Evolutionary conservation across 1,284 basidiomycete species (phyloP).

Genomic region (Boletus albobrunnescens): DNA sequence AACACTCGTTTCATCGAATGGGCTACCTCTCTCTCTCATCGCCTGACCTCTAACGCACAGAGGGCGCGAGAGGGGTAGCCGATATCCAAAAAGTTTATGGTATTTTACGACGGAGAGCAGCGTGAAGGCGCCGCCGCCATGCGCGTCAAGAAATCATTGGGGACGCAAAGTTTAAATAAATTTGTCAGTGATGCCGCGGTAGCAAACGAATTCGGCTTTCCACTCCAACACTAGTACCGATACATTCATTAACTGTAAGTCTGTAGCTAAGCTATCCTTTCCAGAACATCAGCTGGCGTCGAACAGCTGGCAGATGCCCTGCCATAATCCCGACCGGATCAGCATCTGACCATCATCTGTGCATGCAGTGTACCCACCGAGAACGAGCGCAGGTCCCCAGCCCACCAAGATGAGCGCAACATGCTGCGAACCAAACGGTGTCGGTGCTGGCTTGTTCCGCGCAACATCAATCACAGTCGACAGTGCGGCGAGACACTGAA

Average conservation of each 20-base stretch:
- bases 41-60: too few relatives aligned
- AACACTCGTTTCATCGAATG: background rate
- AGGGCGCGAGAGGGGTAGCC: too few relatives aligned
- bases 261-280: too few relatives aligned
- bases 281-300: conserved; percentile 27
- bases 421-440: conserved; percentile 33
- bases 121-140: background rate
- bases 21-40: too few relatives aligned
- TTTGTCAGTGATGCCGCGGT: too few relatives aligned
- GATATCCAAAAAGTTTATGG: too few relatives aligned
- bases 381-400: conserved; percentile 31
- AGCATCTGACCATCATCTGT: background rate
- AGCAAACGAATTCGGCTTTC: background rate
- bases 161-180: conserved; percentile 6
- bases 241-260: too few relatives aligned
- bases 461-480: conserved; percentile 32
- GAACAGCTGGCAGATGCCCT: conserved; percentile 25
- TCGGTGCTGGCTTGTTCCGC: conserved; percentile 13
- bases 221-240: too few relatives aligned
- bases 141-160: conserved; percentile 18
- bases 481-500: conserved; percentile 26
- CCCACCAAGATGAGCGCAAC: conserved; percentile 29
- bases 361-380: conserved; percentile 20
- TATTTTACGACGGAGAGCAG: too few relatives aligned
- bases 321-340: background rate